These are phyloP conservation scores for Cavenderia fasciculata DNA, from an alignment of 78 protist species.

Conservation along the genomic window DNA sequence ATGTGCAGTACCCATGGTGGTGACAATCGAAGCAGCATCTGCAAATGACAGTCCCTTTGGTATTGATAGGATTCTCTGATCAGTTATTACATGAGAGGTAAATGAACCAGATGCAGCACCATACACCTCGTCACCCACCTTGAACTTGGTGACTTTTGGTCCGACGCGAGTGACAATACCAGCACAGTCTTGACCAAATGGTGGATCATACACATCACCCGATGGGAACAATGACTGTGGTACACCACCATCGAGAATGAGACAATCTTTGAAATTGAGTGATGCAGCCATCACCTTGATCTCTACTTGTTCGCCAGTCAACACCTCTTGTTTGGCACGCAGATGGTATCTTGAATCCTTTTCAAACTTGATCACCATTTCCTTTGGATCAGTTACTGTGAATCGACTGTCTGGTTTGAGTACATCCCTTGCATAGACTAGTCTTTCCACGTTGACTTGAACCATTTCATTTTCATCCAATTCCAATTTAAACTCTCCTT, in stretches of 20 bases:
- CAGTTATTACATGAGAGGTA: background rate
- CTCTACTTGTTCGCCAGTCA: background rate
- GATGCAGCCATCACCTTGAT: constrained; percentile 20
- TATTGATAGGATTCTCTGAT: background rate
- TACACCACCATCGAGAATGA: background rate
- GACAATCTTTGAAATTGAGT: constrained; percentile 5
- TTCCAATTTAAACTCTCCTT: background rate
- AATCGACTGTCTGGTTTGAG: too few species aligned
- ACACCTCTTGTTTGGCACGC: background rate
- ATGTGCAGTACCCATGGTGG: background rate
- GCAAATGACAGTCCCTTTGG: background rate
- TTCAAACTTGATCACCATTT: too few species aligned
- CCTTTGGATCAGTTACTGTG: too few species aligned
- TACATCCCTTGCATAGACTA: too few species aligned
- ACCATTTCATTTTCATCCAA: too few species aligned
- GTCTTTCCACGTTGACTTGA: too few species aligned
- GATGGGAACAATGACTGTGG: background rate
- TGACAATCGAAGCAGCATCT: background rate
- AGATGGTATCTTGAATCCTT: too few species aligned
- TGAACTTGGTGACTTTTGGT: background rate
- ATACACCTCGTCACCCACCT: constrained; percentile 44
- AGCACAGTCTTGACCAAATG: constrained; percentile 31
- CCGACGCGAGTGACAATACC: constrained; percentile 22
- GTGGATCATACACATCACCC: constrained; percentile 8
- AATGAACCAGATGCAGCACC: background rate